These are phyloP conservation scores for Heimioporus sp. DNA, from an alignment of 768 basidiomycete species.

Conservation along the genomic window DNA sequence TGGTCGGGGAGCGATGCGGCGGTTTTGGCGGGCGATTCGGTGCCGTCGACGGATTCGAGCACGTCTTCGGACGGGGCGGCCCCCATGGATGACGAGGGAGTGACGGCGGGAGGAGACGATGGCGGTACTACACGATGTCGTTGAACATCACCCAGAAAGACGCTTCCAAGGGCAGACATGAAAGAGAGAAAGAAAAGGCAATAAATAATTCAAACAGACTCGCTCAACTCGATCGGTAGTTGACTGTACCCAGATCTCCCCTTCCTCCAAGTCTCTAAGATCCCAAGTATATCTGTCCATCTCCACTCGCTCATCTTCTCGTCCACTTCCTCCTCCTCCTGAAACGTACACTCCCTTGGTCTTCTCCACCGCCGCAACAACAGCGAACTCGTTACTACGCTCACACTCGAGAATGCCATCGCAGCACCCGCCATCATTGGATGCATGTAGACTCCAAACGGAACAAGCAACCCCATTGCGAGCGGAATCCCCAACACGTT, in stretches of 20 bases:
- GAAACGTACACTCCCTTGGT: slow-evolving; percentile 67
- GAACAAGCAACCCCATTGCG: slow-evolving; percentile 96
- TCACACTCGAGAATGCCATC: slow-evolving; percentile 97
- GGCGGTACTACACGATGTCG: slow-evolving; percentile 51
- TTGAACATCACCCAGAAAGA: slow-evolving; percentile 76
- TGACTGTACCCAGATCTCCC: slow-evolving; percentile 60
- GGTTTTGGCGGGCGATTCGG: slow-evolving; percentile 17
- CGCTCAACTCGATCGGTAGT: slow-evolving; percentile 66
- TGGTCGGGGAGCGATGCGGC: slow-evolving; percentile 4
- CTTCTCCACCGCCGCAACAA: slow-evolving; percentile 83
- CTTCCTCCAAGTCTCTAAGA: slow-evolving; percentile 45
- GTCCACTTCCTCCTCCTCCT: slow-evolving; percentile 32
- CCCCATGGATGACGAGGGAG: slow-evolving; percentile 3
- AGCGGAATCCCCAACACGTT: slow-evolving; percentile 93
- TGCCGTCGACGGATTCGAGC: slow-evolving; percentile 21
- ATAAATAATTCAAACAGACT: slow-evolving; percentile 21
- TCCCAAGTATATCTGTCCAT: slow-evolving; percentile 1
- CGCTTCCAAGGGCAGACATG: slow-evolving; percentile 68
- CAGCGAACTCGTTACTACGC: slow-evolving; percentile 89
- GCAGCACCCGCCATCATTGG: slow-evolving; percentile 99
- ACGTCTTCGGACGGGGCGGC: slow-evolving; percentile 14
- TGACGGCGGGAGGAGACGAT: slow-evolving; percentile 39
- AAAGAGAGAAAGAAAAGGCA: neutral
- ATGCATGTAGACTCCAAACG: slow-evolving; percentile 88
- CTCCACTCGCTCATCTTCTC: slow-evolving; percentile 28